Percentiles rank a stretch among this genome's conserved stretches.
Conservation (phyloP, 768 basidiomycete species). For the Clavaria fumosa region DNA sequence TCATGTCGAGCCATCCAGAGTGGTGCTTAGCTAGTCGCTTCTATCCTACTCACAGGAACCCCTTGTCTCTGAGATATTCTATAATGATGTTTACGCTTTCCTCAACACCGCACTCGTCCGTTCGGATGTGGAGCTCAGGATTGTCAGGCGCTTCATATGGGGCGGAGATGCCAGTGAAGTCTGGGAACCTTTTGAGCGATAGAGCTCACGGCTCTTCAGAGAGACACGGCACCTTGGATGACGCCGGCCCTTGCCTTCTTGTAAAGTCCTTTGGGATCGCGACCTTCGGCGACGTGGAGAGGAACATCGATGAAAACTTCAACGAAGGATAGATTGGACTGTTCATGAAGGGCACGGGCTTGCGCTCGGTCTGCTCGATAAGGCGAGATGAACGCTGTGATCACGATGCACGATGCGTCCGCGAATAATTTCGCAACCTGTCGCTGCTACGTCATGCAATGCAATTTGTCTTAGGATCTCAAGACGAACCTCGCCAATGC, state of each 20-base stretch:
- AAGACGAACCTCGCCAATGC: conserved; percentile 76
- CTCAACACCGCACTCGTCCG: conserved; percentile 61
- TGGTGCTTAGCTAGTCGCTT: too few species aligned
- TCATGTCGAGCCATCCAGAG: too few species aligned
- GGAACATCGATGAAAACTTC: conserved; percentile 96
- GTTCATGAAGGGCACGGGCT: conserved; percentile 70
- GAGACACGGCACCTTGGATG: conserved; percentile 60
- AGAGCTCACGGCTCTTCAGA: not conserved
- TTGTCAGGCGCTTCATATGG: conserved; percentile 82
- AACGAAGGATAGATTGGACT: conserved; percentile 62
- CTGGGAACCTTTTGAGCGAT: conserved; percentile 25
- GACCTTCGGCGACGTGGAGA: conserved; percentile 68
- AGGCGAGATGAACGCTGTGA: conserved; percentile 99
- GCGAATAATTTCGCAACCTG: conserved; percentile 93
- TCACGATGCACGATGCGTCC: conserved; percentile 67
- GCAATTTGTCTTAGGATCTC: not conserved
- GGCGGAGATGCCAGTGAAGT: conserved; percentile 95
- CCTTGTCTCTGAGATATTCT: conserved; percentile 58
- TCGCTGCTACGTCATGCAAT: not conserved
- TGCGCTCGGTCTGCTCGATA: conserved; percentile 74
- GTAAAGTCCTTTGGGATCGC: conserved; percentile 96
- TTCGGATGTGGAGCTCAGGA: conserved; percentile 88
- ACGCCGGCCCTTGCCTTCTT: conserved; percentile 91
- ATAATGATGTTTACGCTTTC: conserved; percentile 68
- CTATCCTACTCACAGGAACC: conserved; percentile 34